Evolutionary conservation across 352 stramenopile species (phyloP).

Genomic region (Blastocystis sp.): DNA sequence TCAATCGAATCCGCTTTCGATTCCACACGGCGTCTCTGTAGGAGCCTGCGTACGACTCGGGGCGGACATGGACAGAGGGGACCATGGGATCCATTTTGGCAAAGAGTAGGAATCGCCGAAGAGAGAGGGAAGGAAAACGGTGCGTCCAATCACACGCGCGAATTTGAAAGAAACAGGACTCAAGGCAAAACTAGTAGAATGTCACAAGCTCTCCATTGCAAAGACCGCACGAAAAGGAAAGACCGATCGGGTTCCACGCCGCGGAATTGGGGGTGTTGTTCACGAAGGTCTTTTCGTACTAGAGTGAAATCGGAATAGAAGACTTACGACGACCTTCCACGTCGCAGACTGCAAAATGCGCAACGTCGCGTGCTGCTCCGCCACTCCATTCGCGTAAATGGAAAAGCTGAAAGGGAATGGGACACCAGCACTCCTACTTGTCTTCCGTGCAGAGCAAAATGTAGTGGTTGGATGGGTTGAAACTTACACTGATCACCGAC

Average conservation of each 20-base stretch:
- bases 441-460: constrained; percentile 27
- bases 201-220: constrained; percentile 36
- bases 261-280: constrained; percentile 3
- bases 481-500: background rate
- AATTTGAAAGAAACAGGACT: background rate
- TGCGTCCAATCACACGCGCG: background rate
- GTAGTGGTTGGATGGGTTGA: constrained; percentile 37
- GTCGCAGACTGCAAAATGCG: constrained; percentile 25
- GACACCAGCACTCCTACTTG: background rate
- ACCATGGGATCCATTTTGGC: background rate
- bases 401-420: background rate
- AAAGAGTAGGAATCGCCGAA: background rate
- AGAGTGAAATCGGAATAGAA: background rate
- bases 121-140: too few relatives aligned
- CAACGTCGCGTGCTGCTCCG: background rate
- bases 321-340: constrained; percentile 29
- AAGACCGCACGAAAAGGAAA: constrained; percentile 50
- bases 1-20: background rate
- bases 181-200: background rate
- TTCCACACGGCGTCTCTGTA: constrained; percentile 30
- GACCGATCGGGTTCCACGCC: constrained; percentile 2
- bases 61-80: background rate
- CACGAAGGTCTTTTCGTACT: constrained; percentile 13
- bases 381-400: background rate
- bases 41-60: background rate